Evolutionary conservation across 306 rosid genomes (phyloP), one percentile per base, ranked within the genome.

Genomic region (Cucumis melo): DNA sequence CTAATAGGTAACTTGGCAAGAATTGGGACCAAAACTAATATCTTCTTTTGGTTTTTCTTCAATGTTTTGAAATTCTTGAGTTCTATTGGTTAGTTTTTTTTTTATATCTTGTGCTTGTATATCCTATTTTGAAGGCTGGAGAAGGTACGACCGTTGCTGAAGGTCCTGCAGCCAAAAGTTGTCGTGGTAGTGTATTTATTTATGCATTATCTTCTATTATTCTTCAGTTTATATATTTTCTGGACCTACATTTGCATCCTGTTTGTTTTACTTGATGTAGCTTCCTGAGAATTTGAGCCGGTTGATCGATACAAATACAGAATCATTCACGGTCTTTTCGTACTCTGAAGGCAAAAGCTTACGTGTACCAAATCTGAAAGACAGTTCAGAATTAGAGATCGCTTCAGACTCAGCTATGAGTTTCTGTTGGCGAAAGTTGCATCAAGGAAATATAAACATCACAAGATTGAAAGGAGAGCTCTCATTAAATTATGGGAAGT

Each of bases 391-490:
- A 79, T 32, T 90, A 21, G 89, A 87, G 77, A 85, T 93, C 19
- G 76, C 89, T 6, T 65, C 82, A 20, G 92, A 90, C 79, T 83
- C 87, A 87, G 91, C 88, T 78, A 75, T 90, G 71, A 86, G 83
- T 46, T 88, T 93, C 81, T 80, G 79, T 21, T 88, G 92, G 90
- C 87, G 79, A 80, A 86, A 82, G 51, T 83, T 89, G 58, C 78
- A 78, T 79, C 86, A 84, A 11, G 87, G 82, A 79, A 84, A 84
- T 68, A 24, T 90, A 72, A 84, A 75, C 51, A 56, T 88, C 56
- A 57, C 90, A 38, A 86, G 91, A 77, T 81, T 91, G 83, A 90
- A 85, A 63, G 96, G 98, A 32, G 82, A 87, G 63, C 87, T 91
- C 23, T 63, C 79, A 1, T 56, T 89, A 75, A 78, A 84, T 65